A percentile compares a stretch with the other conserved stretches of the same genome.
phyloP scores from a whole-genome alignment of 2,329 filamentous ascomycete genomes.

The Cryoendolithus antarcticus region DNA sequence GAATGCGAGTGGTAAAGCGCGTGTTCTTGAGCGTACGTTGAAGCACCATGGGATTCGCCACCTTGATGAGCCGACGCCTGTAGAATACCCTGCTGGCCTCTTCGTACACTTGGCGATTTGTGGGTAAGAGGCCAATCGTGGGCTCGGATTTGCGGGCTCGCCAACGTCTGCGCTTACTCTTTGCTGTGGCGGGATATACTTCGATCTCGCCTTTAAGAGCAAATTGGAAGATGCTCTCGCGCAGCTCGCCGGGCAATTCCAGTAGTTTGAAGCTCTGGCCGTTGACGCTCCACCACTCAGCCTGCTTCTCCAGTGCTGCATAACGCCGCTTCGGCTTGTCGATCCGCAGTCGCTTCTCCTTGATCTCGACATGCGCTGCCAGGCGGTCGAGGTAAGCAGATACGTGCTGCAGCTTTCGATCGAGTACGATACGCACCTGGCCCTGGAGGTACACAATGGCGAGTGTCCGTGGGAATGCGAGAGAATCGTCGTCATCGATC shows the following conservation, averaged over 20 bases:
- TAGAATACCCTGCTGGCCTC: conserved; percentile 14
- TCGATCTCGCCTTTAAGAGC: not conserved
- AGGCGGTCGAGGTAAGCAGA: too few species aligned
- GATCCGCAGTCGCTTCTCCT: too few species aligned
- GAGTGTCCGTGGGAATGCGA: too few species aligned
- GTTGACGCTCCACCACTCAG: conserved; percentile 4
- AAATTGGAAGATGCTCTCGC: conserved; percentile 5
- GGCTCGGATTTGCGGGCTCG: not conserved
- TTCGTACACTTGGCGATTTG: conserved; percentile 10
- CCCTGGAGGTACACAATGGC: too few species aligned
- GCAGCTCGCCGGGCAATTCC: conserved; percentile 7
- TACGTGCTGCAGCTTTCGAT: too few species aligned
- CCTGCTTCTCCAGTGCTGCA: not conserved
- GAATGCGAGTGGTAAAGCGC: conserved; percentile 6
- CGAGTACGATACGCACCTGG: too few species aligned
- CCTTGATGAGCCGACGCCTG: conserved; percentile 8
- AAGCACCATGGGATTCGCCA: conserved; percentile 8
- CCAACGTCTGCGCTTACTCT: not conserved
- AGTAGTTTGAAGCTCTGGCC: conserved; percentile 7
- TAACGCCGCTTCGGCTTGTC: too few species aligned
- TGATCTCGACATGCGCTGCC: too few species aligned
- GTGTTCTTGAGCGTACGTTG: conserved; percentile 6
- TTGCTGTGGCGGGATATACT: not conserved
- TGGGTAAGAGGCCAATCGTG: conserved; percentile 5
- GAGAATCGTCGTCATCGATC: too few species aligned